A percentile compares a stretch with the other conserved stretches of the same genome.
These are phyloP conservation scores for Pseudozyma hubeiensis DNA, from an alignment of 1,284 basidiomycete genomes.

Conservation along the genomic window DNA sequence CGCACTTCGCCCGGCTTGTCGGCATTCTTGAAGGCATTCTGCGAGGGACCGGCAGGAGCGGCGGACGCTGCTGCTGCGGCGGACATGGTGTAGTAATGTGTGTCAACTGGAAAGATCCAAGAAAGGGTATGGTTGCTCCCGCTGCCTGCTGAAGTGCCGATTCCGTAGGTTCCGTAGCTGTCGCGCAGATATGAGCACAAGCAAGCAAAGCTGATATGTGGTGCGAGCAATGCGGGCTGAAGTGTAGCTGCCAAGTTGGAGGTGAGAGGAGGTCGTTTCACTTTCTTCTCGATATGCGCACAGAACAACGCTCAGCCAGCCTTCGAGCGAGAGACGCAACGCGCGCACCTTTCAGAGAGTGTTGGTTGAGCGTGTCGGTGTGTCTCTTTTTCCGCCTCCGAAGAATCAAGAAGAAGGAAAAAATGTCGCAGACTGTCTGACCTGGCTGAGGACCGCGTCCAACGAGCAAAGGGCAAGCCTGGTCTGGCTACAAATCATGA, in stretches of 20 bases:
- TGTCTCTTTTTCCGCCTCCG: conserved; percentile 1
- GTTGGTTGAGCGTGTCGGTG: conserved; percentile 10
- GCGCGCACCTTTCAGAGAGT: conserved; percentile 6
- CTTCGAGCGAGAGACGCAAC: background rate
- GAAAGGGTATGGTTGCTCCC: background rate
- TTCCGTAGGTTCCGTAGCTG: too few species aligned
- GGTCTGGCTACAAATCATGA: conserved; percentile 12
- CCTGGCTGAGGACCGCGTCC: background rate
- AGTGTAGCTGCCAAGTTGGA: too few species aligned
- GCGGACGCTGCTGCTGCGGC: conserved; percentile 38
- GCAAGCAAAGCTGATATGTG: too few species aligned
- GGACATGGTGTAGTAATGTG: conserved; percentile 21
- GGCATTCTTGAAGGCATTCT: conserved; percentile 67
- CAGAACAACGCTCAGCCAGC: background rate
- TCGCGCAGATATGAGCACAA: too few species aligned
- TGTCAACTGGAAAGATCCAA: background rate
- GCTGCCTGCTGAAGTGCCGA: too few species aligned
- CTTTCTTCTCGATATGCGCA: conserved; percentile 1
- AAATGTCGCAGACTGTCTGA: background rate
- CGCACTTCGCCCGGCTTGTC: conserved; percentile 69
- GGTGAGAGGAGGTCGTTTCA: background rate
- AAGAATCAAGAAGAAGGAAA: conserved; percentile 43
- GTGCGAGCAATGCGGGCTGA: too few species aligned
- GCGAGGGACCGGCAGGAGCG: conserved; percentile 39
- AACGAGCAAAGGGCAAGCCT: conserved; percentile 1